phyloP scores from a whole-genome alignment of 768 basidiomycete species.

The Stropharia rugosoannulata region DNA sequence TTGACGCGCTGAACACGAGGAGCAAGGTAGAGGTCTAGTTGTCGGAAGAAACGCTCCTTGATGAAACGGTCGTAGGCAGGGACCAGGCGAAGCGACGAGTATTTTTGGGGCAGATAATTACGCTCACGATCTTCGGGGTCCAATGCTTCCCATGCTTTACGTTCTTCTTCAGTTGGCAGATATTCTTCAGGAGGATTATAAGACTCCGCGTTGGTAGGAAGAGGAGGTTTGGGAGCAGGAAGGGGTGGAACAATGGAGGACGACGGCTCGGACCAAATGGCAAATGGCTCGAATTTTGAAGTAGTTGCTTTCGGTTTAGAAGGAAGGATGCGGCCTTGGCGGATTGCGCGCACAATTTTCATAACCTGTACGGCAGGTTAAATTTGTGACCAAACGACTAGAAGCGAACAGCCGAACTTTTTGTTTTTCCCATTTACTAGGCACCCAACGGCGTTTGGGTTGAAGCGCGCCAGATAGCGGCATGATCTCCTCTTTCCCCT shows the following conservation, averaged over 20 bases:
- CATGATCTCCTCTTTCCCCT: constrained; percentile 94
- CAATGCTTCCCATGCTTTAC: constrained; percentile 74
- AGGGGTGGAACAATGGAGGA: constrained; percentile 80
- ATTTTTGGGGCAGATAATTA: constrained; percentile 88
- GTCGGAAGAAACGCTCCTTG: constrained; percentile 89
- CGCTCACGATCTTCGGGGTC: constrained; percentile 90
- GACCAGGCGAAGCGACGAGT: constrained; percentile 80
- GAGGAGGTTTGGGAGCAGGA: constrained; percentile 86
- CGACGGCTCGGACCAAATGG: constrained; percentile 86
- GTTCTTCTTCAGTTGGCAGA: constrained; percentile 81
- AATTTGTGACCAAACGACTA: not conserved
- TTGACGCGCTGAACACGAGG: constrained; percentile 86
- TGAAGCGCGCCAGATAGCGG: constrained; percentile 89
- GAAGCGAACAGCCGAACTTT: constrained; percentile 59
- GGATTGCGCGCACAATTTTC: constrained; percentile 99
- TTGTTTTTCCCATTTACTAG: constrained; percentile 99
- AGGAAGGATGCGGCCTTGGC: constrained; percentile 91
- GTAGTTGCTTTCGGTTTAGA: constrained; percentile 76
- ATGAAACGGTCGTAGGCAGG: constrained; percentile 92
- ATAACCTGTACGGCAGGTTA: constrained; percentile 68
- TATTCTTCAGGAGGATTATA: constrained; percentile 99
- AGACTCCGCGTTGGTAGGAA: constrained; percentile 94
- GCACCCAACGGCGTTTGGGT: constrained; percentile 94
- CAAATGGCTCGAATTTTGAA: constrained; percentile 70
- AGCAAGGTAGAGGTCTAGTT: constrained; percentile 95